A percentile compares a stretch with the other conserved stretches of the same genome.
Conservation (phyloP, 2,329 filamentous ascomycete genomes). For the Alternaria incomplexa region DNA sequence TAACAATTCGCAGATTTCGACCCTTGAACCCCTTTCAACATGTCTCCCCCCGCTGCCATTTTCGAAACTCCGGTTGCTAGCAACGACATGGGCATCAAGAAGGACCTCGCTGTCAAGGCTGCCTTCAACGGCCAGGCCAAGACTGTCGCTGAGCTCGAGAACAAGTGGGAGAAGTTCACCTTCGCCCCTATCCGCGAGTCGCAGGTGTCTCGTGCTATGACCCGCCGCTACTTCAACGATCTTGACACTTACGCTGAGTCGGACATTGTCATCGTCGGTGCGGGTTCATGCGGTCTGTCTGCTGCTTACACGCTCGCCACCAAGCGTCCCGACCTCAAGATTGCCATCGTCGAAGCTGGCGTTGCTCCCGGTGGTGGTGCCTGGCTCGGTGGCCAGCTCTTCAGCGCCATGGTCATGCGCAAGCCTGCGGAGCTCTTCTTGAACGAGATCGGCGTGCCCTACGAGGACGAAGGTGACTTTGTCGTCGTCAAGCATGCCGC, state of each 20-base stretch:
- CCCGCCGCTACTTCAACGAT: constrained; percentile 88
- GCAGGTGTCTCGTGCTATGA: constrained; percentile 93
- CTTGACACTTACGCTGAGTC: constrained; percentile 88
- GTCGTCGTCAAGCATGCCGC: constrained; percentile 95
- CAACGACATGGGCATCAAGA: constrained; percentile 40
- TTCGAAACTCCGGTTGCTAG: constrained; percentile 53
- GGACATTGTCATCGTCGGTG: constrained; percentile 91
- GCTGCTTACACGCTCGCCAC: constrained; percentile 84
- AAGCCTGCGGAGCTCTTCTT: constrained; percentile 90
- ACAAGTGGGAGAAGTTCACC: constrained; percentile 80
- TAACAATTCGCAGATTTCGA: constrained; percentile 42
- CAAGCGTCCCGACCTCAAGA: constrained; percentile 86
- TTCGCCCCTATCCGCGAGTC: constrained; percentile 90
- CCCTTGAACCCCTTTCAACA: constrained; percentile 49
- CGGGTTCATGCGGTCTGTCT: constrained; percentile 85
- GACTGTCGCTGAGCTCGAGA: constrained; percentile 69
- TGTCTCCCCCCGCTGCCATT: constrained; percentile 79
- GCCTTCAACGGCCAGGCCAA: constrained; percentile 56
- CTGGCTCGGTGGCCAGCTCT: constrained; percentile 93
- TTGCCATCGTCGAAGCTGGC: constrained; percentile 86
- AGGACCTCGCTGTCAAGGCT: constrained; percentile 55
- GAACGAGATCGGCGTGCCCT: constrained; percentile 79
- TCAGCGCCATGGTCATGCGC: constrained; percentile 94
- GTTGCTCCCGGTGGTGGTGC: constrained; percentile 85
- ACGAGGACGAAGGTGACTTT: constrained; percentile 85